Evolutionary conservation across 495 filamentous ascomycete genomes (phyloP), one percentile per base, ranked within the genome.

Genomic region (Penicillium odoratum): DNA sequence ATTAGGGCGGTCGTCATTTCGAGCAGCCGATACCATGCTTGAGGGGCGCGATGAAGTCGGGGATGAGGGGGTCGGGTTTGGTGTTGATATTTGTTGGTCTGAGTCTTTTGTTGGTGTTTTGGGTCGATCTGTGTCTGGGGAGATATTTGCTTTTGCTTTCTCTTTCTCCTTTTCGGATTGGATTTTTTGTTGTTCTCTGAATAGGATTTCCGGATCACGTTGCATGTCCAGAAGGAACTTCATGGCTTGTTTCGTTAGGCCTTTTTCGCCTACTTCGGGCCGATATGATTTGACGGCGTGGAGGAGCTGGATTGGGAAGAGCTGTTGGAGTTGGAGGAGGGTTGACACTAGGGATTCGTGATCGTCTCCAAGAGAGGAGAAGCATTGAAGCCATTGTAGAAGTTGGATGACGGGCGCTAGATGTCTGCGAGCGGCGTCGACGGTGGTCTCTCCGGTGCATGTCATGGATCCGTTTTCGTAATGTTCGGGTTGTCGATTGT

Each of bases 321-420:
- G 77, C 29, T 87, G 82, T 52, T 90, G 89, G 42, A 99, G 81
- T 69, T 98, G 95, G 57, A 95, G 84, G 13, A 97, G 70, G 0
- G 94, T 99, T 1, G 90, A 89, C 31, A 92, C 85, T 10, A 97
- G 81, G 2, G 90, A 90, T 60, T 95, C 88, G 33, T 92, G 79
- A 63, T 97, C 92, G 61, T 98, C 94, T n/a, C 89, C 91, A 5
- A 99, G 78, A 7, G 92, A 96, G 4, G 94, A 97, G 71, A 97
- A 97, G 69, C 92, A 96, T 68, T 99, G 94, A 34, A 99, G 77
- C 94, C 94, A 99, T 69, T 99, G 94, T 7, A 99, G 80, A 1
- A 99, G 81, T 69, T 99, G 95, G 38, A 98, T 93, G 30, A 96
- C 83, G 7, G 95, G 94, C 1, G 88, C 88, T 9, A 99, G 78